Evolutionary conservation across 2,329 filamentous ascomycete species (phyloP).

Genomic region (Epichloe uncinata): DNA sequence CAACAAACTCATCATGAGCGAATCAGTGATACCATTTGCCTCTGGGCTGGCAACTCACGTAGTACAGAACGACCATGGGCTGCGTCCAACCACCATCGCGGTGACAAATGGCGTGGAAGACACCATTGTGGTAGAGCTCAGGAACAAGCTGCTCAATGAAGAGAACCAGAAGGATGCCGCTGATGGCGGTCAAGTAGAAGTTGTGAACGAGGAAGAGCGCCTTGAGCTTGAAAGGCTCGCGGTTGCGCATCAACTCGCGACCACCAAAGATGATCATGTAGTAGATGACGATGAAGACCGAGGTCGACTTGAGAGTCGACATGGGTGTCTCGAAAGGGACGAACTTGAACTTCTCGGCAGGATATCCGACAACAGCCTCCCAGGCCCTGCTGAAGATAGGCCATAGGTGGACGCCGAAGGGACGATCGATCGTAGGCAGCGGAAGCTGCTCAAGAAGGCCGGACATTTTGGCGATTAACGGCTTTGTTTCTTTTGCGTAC

Average conservation of each 20-base stretch:
- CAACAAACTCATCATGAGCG: not conserved
- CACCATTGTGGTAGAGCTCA: conserved; percentile 62
- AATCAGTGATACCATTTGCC: not conserved
- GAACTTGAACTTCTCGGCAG: conserved; percentile 77
- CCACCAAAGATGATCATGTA: conserved; percentile 90
- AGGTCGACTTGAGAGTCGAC: conserved; percentile 76
- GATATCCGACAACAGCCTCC: conserved; percentile 63
- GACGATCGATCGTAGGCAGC: conserved; percentile 73
- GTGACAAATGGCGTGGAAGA: conserved; percentile 84
- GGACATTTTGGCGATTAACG: conserved; percentile 21
- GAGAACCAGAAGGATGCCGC: conserved; percentile 63
- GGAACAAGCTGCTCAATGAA: conserved; percentile 87
- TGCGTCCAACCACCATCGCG: conserved; percentile 80
- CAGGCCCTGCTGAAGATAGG: conserved; percentile 86
- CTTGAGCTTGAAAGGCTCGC: conserved; percentile 76
- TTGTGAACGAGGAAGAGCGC: conserved; percentile 91
- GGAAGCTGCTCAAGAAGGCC: conserved; percentile 44
- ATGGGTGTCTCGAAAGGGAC: conserved; percentile 69
- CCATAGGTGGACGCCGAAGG: conserved; percentile 87
- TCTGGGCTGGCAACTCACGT: conserved; percentile 46
- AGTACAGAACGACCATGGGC: conserved; percentile 87
- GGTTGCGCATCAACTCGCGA: conserved; percentile 80
- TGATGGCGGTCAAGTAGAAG: conserved; percentile 81
- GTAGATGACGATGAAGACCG: conserved; percentile 72
- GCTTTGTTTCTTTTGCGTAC: not conserved